Evolutionary conservation across 352 stramenopile genomes (phyloP), one percentile per base, ranked within the genome.

Genomic region (Aphanomyces stellatus): DNA sequence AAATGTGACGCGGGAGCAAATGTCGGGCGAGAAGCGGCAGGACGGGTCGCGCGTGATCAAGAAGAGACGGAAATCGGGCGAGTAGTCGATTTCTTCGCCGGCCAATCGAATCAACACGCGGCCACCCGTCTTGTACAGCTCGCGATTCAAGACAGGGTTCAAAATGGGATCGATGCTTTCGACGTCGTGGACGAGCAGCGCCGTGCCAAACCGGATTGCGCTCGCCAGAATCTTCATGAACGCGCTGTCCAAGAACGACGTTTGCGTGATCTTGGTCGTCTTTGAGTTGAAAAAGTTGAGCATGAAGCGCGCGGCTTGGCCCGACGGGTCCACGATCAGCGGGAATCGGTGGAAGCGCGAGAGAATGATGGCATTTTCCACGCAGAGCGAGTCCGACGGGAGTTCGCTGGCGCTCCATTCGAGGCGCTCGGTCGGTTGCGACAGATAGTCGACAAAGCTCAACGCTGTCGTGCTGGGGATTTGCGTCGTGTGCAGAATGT

Each of bases 151-250:
- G 33, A 99, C 92, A 30, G 98, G 98, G 76, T 99, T 99, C 61
- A 99, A 71, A 31, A 99, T 96, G 49, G 98, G 97, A 76, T 99
- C 98, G 51, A 99, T 96, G 56, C 96, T 98, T 73, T 99, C 97
- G 22, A 99, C 97, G 75, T 99, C 98, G 70, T 99, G 95, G 27
- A 99, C 97, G 13, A 99, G 75, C 34, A 99, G 78, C 35, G 97
- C 93, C 28, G 95, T 99, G 40, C 98, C 98, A 74, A 99, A 99
- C 41, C 98, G 96, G 77, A 99, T 97, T 28, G 97, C 96, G 71
- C 95, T 98, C n/a, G 96, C 96, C 24, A 99, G 78, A n/a, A 98
- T 98, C 75, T 99, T 99, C 84, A 99, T 98, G 80, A 99, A 99
- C 7, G 91, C 96, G 43, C 95, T 97, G 73, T 99, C 97, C 57